These are phyloP conservation scores for Rhodocollybia butyracea DNA, from an alignment of 768 basidiomycete genomes.

Conservation along the genomic window DNA sequence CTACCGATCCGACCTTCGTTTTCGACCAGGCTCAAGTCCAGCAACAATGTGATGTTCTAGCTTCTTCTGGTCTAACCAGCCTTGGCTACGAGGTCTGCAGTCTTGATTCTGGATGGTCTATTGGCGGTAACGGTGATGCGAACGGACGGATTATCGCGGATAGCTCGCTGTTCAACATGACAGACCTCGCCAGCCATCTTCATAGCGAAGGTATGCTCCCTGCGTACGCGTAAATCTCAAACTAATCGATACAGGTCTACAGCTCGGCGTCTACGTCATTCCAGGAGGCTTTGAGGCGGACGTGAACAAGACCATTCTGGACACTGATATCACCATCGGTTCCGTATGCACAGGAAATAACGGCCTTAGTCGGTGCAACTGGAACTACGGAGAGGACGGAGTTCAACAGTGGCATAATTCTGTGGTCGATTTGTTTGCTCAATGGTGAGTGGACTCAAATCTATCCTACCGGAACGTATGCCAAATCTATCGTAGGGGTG, in stretches of 20 bases:
- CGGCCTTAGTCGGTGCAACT: conserved; percentile 8
- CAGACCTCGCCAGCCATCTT: conserved; percentile 7
- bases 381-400: conserved; percentile 6
- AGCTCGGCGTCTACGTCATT: conserved; percentile 10
- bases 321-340: conserved; percentile 9
- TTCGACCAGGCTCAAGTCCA: conserved; percentile 7
- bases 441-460: conserved; percentile 2
- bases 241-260: not conserved
- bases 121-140: conserved; percentile 10
- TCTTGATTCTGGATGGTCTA: conserved; percentile 12
- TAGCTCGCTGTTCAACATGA: conserved; percentile 1
- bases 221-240: not conserved
- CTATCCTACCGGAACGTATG: not conserved
- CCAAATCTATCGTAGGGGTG: conserved; percentile 6
- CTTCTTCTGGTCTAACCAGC: not conserved
- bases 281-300: conserved; percentile 8
- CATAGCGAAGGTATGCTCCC: conserved; percentile 5
- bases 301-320: conserved; percentile 9
- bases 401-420: conserved; percentile 11
- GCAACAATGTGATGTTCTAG: conserved; percentile 6
- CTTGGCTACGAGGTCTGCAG: conserved; percentile 2
- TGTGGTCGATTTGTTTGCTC: conserved; percentile 9
- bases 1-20: conserved; percentile 1
- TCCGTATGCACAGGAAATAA: conserved; percentile 10
- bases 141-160: conserved; percentile 11